These are phyloP conservation scores for Alternaria brassicicola DNA, from an alignment of 2,329 filamentous ascomycete genomes.

Conservation along the genomic window DNA sequence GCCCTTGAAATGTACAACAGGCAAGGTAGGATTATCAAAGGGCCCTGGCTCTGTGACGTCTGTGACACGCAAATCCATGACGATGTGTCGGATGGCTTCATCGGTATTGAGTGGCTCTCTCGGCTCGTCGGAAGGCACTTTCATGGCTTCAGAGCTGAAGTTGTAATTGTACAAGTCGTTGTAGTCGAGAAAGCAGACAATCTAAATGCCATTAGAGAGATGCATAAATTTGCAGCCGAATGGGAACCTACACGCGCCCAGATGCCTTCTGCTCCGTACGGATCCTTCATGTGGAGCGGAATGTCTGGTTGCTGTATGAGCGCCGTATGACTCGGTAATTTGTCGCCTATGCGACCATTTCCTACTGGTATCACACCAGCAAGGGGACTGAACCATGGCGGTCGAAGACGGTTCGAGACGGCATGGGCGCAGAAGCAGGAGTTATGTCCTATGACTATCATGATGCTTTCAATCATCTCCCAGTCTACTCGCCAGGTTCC, in stretches of 20 bases:
- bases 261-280: conserved; percentile 64
- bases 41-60: conserved; percentile 64
- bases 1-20: conserved; percentile 72
- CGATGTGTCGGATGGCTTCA: conserved; percentile 73
- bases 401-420: conserved; percentile 30
- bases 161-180: conserved; percentile 74
- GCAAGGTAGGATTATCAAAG: conserved; percentile 63
- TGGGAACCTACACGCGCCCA: conserved; percentile 67
- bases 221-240: neutral
- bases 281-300: conserved; percentile 64
- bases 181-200: conserved; percentile 54
- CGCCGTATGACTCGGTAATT: conserved; percentile 7
- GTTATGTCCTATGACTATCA: conserved; percentile 72
- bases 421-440: conserved; percentile 38
- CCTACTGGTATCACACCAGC: conserved; percentile 33
- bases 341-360: conserved; percentile 7
- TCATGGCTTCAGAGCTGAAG: conserved; percentile 57
- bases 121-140: conserved; percentile 47
- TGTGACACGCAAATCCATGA: conserved; percentile 68
- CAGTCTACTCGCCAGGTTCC: conserved; percentile 70
- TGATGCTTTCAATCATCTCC: conserved; percentile 78
- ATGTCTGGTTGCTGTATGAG: conserved; percentile 45
- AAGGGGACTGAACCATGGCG: conserved; percentile 40
- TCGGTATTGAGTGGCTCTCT: conserved; percentile 63
- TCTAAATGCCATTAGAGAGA: conserved; percentile 33